phyloP scores from a whole-genome alignment of 2,329 filamentous ascomycete species.

The Dothiorella sarmentorum region DNA sequence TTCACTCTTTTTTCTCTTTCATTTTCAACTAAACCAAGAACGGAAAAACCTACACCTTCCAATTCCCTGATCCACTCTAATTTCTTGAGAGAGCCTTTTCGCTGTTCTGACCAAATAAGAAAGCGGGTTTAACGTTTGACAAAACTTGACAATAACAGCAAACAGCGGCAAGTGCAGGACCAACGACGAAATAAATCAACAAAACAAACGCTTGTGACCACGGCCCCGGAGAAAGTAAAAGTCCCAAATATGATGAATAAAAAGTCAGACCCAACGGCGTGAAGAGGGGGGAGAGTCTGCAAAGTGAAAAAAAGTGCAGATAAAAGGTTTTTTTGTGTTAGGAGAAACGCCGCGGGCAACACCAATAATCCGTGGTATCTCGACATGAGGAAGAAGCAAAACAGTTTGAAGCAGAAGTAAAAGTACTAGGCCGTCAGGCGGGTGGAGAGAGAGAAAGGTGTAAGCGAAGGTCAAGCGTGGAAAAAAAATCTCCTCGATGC shows the following conservation, averaged over 20 bases:
- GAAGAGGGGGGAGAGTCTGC: neutral
- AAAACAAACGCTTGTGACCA: neutral
- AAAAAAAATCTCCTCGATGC: too few species aligned
- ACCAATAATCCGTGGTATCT: constrained; percentile 18
- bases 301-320: neutral
- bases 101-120: neutral
- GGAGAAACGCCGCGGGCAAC: neutral
- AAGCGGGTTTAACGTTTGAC: neutral
- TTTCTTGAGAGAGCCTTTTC: neutral
- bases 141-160: neutral
- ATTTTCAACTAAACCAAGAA: neutral
- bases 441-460: neutral
- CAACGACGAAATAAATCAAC: too few species aligned
- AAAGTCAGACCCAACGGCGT: neutral
- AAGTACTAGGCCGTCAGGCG: neutral
- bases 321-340: neutral
- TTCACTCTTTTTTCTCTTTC: neutral
- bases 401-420: neutral
- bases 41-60: neutral
- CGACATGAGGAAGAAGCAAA: constrained; percentile 12
- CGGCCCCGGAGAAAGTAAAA: neutral
- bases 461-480: neutral
- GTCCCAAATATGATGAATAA: neutral
- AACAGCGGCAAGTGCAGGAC: neutral
- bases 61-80: neutral